Evolutionary conservation across 2,329 filamentous ascomycete species (phyloP).

Genomic region (Grosmannia clavigera): DNA sequence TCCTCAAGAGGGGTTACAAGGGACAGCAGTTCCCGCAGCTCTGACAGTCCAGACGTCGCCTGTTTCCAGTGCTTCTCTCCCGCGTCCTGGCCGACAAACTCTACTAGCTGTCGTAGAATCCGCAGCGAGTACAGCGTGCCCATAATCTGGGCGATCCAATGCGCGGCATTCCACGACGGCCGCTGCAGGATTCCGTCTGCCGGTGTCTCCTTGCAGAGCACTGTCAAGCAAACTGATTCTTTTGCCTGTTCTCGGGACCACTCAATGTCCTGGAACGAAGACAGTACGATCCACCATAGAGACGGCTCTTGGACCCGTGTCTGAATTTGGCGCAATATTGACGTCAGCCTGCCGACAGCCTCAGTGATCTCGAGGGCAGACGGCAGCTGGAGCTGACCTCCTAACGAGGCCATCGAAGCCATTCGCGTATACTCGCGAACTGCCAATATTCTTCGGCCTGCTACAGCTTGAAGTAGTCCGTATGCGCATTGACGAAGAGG

Average conservation of each 20-base stretch:
- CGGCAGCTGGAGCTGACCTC: conserved; percentile 20
- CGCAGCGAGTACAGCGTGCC: conserved; percentile 50
- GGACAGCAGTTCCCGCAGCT: conserved; percentile 1
- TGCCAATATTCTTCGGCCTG: conserved; percentile 4
- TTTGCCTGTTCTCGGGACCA: conserved; percentile 20
- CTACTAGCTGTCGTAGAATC: conserved; percentile 37
- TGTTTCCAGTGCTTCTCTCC: neutral
- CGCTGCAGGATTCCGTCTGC: conserved; percentile 18
- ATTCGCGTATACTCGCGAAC: conserved; percentile 28
- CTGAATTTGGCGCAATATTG: conserved; percentile 15
- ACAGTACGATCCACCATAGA: conserved; percentile 22
- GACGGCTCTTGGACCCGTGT: conserved; percentile 5
- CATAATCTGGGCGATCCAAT: conserved; percentile 49
- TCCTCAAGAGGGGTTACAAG: conserved; percentile 2
- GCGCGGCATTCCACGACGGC: conserved; percentile 44
- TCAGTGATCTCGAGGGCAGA: conserved; percentile 10
- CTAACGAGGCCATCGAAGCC: conserved; percentile 18
- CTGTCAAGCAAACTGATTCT: conserved; percentile 17
- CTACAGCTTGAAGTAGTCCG: conserved; percentile 17
- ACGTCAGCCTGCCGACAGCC: conserved; percentile 15
- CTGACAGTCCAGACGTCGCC: neutral
- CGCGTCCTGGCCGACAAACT: conserved; percentile 15
- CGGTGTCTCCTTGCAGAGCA: conserved; percentile 17
- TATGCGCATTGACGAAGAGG: conserved; percentile 24
- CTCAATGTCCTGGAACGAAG: conserved; percentile 24